Percentiles rank a stretch among this genome's conserved stretches.
Evolutionary conservation across 148 eudicot species (phyloP).

Genomic region (Dysphania ambrosioides): DNA sequence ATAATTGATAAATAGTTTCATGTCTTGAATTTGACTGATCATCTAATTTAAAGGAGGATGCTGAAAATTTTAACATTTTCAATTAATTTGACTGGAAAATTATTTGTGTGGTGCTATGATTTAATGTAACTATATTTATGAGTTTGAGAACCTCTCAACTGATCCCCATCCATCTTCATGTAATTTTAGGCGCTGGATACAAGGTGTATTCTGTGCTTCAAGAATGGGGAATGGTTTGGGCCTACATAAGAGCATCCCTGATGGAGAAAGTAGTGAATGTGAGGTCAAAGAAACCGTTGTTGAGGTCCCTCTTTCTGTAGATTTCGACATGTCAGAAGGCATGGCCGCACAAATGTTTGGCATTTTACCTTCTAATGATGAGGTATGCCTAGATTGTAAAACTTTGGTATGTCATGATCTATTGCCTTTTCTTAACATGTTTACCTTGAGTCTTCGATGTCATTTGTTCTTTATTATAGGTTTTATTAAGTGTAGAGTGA

Average conservation of each 20-base stretch:
- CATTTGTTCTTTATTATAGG: not conserved
- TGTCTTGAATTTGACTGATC: not conserved
- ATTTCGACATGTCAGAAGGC: slow-evolving; percentile 83
- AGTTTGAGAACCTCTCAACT: not conserved
- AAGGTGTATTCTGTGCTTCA: slow-evolving; percentile 59
- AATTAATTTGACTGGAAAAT: not conserved
- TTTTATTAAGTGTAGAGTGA: not conserved
- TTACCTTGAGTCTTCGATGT: not conserved
- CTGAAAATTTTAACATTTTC: not conserved
- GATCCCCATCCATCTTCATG: slow-evolving; percentile 6
- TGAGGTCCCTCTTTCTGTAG: slow-evolving; percentile 37
- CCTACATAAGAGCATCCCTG: slow-evolving; percentile 5
- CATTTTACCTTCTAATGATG: slow-evolving; percentile 44
- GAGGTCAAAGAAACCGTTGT: slow-evolving; percentile 20
- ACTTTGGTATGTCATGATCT: not conserved
- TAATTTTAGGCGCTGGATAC: slow-evolving; percentile 86
- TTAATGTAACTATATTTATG: not conserved
- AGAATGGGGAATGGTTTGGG: slow-evolving; percentile 24
- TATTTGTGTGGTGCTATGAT: not conserved
- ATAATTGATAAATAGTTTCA: no score
- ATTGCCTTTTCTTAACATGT: not conserved
- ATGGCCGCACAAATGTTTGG: slow-evolving; percentile 83
- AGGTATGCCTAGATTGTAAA: slow-evolving; percentile 40
- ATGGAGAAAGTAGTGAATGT: slow-evolving; percentile 17
- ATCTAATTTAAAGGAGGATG: not conserved